Conservation (phyloP, 2,329 filamentous ascomycete species). For the Phialophora tarda region DNA sequence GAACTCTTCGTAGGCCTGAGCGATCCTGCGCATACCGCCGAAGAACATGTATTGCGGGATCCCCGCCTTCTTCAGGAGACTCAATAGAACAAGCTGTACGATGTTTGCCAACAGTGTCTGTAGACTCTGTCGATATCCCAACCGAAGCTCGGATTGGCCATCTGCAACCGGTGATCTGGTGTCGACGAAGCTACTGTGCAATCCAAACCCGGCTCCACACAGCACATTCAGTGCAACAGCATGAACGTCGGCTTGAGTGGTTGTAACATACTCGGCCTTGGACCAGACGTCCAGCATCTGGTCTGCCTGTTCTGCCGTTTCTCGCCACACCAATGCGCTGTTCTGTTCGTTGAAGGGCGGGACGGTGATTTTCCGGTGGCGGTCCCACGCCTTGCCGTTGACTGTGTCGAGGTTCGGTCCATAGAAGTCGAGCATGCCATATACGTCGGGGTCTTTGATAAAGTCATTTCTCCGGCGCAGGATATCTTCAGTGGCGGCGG, state of each 20-base stretch:
- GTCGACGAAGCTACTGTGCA: slow-evolving; percentile 31
- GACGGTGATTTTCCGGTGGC: slow-evolving; percentile 52
- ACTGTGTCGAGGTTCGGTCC: slow-evolving; percentile 35
- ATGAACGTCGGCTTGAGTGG: slow-evolving; percentile 35
- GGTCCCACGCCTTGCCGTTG: slow-evolving; percentile 46
- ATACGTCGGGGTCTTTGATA: slow-evolving; percentile 30
- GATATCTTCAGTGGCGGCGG: slow-evolving; percentile 20
- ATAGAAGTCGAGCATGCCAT: slow-evolving; percentile 33
- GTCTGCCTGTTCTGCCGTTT: slow-evolving; percentile 43
- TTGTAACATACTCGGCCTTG: slow-evolving; percentile 27
- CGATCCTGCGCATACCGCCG: slow-evolving; percentile 22
- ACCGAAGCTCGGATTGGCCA: neutral
- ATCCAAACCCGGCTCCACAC: slow-evolving; percentile 39
- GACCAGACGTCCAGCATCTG: slow-evolving; percentile 42
- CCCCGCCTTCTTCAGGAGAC: slow-evolving; percentile 21
- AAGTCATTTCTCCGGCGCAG: slow-evolving; percentile 25
- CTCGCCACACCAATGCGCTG: slow-evolving; percentile 50
- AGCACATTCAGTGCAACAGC: slow-evolving; percentile 40
- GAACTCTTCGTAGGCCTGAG: slow-evolving; percentile 36
- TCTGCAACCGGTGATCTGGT: slow-evolving; percentile 9
- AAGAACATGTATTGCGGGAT: slow-evolving; percentile 26
- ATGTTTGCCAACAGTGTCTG: slow-evolving; percentile 28
- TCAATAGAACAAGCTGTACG: slow-evolving; percentile 29
- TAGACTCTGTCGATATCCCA: slow-evolving; percentile 32
- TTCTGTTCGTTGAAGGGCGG: slow-evolving; percentile 54